These are phyloP conservation scores for Penicillium nordicum DNA, from an alignment of 2,329 filamentous ascomycete genomes.

Conservation along the genomic window DNA sequence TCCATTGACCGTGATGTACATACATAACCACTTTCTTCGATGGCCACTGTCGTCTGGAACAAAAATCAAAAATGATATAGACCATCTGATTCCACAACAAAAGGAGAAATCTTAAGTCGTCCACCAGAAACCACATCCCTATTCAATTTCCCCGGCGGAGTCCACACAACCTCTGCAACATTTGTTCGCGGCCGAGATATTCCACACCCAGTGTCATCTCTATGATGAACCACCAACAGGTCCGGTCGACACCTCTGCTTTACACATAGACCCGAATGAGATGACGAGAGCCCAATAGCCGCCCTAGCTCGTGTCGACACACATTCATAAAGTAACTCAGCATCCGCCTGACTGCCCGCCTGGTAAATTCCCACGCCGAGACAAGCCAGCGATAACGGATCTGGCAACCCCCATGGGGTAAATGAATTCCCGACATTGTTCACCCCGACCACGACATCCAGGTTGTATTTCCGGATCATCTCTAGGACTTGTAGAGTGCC, in stretches of 20 bases:
- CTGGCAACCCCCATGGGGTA: constrained; percentile 65
- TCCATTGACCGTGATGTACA: not conserved
- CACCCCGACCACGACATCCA: constrained; percentile 61
- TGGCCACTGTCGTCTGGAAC: not conserved
- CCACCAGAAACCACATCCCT: constrained; percentile 28
- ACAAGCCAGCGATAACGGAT: constrained; percentile 62
- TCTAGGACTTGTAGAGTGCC: constrained; percentile 61
- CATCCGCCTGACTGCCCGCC: constrained; percentile 58
- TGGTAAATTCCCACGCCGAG: constrained; percentile 66
- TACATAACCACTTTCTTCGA: not conserved
- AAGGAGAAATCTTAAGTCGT: constrained; percentile 10
- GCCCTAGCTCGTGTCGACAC: constrained; percentile 45
- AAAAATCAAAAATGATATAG: not conserved
- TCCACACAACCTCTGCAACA: constrained; percentile 40
- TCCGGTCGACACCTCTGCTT: constrained; percentile 15
- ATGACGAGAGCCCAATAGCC: constrained; percentile 32
- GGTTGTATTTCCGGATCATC: constrained; percentile 56
- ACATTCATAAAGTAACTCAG: constrained; percentile 56
- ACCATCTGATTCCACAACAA: not conserved
- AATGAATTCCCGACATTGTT: constrained; percentile 76
- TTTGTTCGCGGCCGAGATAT: constrained; percentile 26
- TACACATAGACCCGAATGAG: constrained; percentile 5
- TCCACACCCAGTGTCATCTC: constrained; percentile 33
- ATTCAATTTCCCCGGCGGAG: constrained; percentile 30
- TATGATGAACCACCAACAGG: constrained; percentile 25